These are phyloP conservation scores for Skeletonema costatum DNA, from an alignment of 108 stramenopile species.

Conservation along the genomic window DNA sequence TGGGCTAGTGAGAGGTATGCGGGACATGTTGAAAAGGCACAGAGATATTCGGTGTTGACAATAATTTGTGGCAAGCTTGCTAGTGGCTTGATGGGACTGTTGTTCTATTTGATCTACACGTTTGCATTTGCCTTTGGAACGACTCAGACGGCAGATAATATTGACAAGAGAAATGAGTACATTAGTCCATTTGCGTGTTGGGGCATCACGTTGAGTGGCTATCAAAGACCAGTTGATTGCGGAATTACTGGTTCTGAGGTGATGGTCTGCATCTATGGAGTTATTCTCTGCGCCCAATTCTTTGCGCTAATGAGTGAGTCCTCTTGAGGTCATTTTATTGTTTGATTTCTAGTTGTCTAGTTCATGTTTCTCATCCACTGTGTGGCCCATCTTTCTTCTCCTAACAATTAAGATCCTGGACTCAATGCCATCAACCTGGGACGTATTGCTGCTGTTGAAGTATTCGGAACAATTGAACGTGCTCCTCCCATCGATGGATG, in stretches of 20 bases:
- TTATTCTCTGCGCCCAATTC: conserved; percentile 40
- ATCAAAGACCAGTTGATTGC: conserved; percentile 12
- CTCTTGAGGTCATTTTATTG: not conserved
- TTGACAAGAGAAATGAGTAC: not conserved
- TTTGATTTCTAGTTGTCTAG: too few relatives aligned
- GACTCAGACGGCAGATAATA: conserved; percentile 17
- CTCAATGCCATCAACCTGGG: conserved; percentile 36
- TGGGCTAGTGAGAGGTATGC: conserved; percentile 38
- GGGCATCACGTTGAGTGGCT: not conserved
- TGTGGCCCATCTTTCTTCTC: not conserved
- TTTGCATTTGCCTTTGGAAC: conserved; percentile 48
- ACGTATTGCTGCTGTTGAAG: conserved; percentile 28
- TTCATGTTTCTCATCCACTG: not conserved
- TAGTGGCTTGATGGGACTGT: conserved; percentile 26
- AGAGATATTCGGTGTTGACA: conserved; percentile 28
- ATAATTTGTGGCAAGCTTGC: conserved; percentile 24
- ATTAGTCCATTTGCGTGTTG: not conserved
- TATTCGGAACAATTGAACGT: conserved; percentile 29
- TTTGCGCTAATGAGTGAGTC: conserved; percentile 37
- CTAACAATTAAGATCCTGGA: conserved; percentile 11
- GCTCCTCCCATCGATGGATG: conserved; percentile 35
- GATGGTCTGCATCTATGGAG: conserved; percentile 43
- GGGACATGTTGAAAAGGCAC: conserved; percentile 27
- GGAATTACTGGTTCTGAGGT: conserved; percentile 40
- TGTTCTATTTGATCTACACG: conserved; percentile 41